Evolutionary conservation across 305 asterid genomes (phyloP).

Genomic region (Plantago coronopus): DNA sequence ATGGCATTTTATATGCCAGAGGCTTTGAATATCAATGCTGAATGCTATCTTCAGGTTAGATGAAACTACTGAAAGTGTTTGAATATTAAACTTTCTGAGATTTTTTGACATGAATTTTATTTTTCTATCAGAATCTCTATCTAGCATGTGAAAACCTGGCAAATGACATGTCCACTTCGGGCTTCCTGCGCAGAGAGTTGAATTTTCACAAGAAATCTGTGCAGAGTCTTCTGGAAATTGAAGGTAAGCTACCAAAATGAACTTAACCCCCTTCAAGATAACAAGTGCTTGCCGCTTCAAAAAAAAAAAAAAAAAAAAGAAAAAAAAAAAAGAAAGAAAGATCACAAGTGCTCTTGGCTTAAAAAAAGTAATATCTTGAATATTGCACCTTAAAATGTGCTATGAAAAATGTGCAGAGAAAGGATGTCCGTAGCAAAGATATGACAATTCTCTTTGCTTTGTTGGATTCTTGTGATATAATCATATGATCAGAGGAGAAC

Average conservation of each 20-base stretch:
- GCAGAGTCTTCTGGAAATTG: slow-evolving; percentile 51
- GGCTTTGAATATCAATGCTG: slow-evolving; percentile 73
- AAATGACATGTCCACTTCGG: slow-evolving; percentile 31
- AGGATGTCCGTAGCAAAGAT: not conserved
- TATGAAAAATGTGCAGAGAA: too few relatives aligned
- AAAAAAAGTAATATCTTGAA: too few relatives aligned
- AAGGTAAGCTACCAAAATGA: slow-evolving; percentile 37
- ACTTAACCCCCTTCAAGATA: not conserved
- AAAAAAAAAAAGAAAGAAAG: not conserved
- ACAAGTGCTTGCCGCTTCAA: not conserved
- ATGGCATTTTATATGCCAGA: slow-evolving; percentile 87
- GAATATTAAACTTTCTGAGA: not conserved
- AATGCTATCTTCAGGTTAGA: slow-evolving; percentile 76
- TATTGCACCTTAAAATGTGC: too few relatives aligned
- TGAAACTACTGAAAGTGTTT: slow-evolving; percentile 4
- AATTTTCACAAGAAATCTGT: slow-evolving; percentile 53
- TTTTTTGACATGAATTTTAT: slow-evolving; percentile 14
- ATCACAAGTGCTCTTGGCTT: too few relatives aligned
- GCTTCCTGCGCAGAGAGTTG: slow-evolving; percentile 38
- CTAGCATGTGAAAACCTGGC: slow-evolving; percentile 66
- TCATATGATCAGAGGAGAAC: too few relatives aligned
- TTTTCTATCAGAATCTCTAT: slow-evolving; percentile 63
- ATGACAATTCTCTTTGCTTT: not conserved
- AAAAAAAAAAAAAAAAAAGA: not conserved
- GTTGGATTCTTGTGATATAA: not conserved